Evolutionary conservation across 2,329 filamentous ascomycete genomes (phyloP).

Genomic region (Tolypocladium amazonense): DNA sequence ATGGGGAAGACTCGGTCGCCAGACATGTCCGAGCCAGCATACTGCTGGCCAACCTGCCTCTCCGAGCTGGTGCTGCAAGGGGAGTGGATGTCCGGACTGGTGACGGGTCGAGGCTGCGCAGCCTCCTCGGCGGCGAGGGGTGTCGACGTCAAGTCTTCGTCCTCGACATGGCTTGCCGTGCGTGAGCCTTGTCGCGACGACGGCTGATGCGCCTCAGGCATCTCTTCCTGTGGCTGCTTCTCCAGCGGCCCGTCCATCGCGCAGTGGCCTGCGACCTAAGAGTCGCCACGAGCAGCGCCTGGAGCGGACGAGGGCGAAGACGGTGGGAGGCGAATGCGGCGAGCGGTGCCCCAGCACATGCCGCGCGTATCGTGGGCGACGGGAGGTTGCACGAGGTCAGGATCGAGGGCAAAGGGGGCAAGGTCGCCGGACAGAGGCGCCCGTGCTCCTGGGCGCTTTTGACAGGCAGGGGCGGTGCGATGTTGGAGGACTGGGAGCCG

Average conservation of each 20-base stretch:
- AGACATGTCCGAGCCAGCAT: constrained; percentile 23
- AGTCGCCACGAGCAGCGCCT: too few species aligned
- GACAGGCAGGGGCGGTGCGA: neutral
- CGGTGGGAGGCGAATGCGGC: neutral
- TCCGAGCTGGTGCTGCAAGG: constrained; percentile 33
- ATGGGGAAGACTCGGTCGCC: constrained; percentile 68
- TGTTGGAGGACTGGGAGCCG: neutral
- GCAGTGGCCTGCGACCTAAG: neutral
- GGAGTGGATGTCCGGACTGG: constrained; percentile 19
- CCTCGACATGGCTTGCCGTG: neutral
- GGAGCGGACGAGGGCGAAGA: neutral
- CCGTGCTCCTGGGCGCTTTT: neutral
- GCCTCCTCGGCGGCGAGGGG: neutral
- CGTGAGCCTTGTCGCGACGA: neutral
- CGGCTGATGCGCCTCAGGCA: neutral
- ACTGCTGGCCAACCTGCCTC: constrained; percentile 21
- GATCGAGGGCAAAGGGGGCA: neutral
- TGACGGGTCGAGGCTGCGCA: neutral
- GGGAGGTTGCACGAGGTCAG: neutral
- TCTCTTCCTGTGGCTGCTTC: neutral
- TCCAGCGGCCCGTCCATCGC: neutral
- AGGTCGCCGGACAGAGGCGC: neutral
- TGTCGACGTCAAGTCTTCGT: neutral
- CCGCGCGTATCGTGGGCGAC: neutral
- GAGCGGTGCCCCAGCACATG: neutral